phyloP scores from a whole-genome alignment of 2,329 filamentous ascomycete species.

The Cercospora sp. region DNA sequence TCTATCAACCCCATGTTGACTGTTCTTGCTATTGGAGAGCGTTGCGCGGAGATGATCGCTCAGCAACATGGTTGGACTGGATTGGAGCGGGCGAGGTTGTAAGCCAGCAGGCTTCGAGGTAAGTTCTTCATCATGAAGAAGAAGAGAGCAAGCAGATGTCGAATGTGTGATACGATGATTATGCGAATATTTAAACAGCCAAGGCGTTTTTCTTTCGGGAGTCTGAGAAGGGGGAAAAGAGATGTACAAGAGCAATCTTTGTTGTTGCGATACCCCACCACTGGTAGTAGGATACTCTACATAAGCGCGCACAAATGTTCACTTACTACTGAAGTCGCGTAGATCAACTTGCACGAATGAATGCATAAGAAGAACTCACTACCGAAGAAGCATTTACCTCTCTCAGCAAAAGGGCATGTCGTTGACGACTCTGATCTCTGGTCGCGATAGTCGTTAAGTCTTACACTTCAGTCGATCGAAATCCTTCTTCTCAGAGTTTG shows the following conservation, averaged over 20 bases:
- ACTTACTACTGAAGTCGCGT: not conserved
- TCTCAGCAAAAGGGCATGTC: no score
- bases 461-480: no score
- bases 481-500: no score
- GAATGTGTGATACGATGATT: not conserved
- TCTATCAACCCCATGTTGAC: conserved; percentile 91
- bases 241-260: not conserved
- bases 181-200: not conserved
- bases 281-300: not conserved
- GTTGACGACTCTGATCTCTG: no score
- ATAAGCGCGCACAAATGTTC: not conserved
- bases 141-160: not conserved
- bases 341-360: not conserved
- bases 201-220: not conserved
- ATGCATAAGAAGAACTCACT: no score
- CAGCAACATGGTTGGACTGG: conserved; percentile 68
- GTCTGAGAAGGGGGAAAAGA: not conserved
- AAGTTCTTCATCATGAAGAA: not conserved
- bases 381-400: no score
- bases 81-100: conserved; percentile 56
- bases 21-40: conserved; percentile 79
- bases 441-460: no score
- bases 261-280: not conserved
- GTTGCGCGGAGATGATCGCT: conserved; percentile 79
- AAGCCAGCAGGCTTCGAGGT: conserved; percentile 22